Base-by-base conservation (phyloP, 495 filamentous ascomycete genomes). In the Hypoxylon fuscum region DNA sequence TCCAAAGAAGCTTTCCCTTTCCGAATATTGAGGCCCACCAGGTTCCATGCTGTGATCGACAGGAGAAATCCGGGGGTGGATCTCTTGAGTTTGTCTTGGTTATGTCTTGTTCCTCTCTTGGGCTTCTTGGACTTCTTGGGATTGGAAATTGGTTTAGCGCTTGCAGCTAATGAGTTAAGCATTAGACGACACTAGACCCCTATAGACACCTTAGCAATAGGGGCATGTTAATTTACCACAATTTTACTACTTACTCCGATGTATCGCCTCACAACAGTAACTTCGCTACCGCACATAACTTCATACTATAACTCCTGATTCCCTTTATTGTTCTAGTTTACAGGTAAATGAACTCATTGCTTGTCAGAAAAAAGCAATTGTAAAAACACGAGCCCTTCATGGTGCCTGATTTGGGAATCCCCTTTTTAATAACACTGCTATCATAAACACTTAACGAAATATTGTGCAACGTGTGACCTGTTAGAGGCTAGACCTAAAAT, bases 1-100 rank as follows among this genome's bases (percentile, higher is more conserved):
- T 66, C 29, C 10, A 61, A 61, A 56, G 51, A 66, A 66, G 62
- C 62, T 60, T 66, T 66, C 7, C 34, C 10, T 46, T 31, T 47
- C 45, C 18, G 4, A 37, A 25, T 14, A 18, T 34, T 8, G 25
- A 50, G 50, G 21, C 32, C 55, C 62, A 60, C 56, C 11, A 12
- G 14, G 25, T 22, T 22, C 62, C 55, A 14, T 59, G 45, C 31
- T 45, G 15, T 42, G 38, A 55, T 51, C 37, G 31, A 50, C 44
- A 32, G 25, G 14, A 32, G 62, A 52, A 55, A 51, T 65, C 55
- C 20, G 55, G 62, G 62, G 49, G 55, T 60, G 45, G 50, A 60
- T 45, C 62, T 65, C 14, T 38, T 20, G n/a, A 25, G 17, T 21
- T 37, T 12, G 17, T 40, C 38, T 59, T 52, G 40, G 46, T 12